A percentile compares a stretch with the other conserved stretches of the same genome.
Evolutionary conservation across 352 stramenopile species (phyloP).

Genomic region (Phytophthora pluvialis): DNA sequence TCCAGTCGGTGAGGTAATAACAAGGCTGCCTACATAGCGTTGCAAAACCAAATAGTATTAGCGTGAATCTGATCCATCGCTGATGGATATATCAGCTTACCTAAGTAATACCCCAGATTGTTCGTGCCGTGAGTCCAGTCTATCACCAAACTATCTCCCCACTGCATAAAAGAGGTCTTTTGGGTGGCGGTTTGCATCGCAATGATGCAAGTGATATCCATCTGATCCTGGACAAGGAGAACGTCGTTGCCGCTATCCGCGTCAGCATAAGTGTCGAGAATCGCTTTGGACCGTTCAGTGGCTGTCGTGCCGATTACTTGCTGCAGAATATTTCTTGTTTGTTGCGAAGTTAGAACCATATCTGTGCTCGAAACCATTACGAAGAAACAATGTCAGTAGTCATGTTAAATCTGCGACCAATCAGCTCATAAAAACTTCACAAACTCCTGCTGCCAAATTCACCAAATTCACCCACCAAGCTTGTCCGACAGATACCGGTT

Average conservation of each 20-base stretch:
- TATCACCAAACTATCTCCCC: too few relatives aligned
- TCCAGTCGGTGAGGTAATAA: slow-evolving; percentile 26
- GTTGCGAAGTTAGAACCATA: slow-evolving; percentile 4
- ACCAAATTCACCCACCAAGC: slow-evolving; percentile 4
- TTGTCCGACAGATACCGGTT: slow-evolving; percentile 3
- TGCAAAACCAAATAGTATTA: background rate
- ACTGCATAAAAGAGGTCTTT: background rate
- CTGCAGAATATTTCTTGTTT: slow-evolving; percentile 11
- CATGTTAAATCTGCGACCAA: too few relatives aligned
- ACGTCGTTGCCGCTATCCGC: background rate
- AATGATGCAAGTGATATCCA: slow-evolving; percentile 13
- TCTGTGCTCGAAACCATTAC: background rate
- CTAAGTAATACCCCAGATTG: slow-evolving; percentile 7
- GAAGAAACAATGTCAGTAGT: background rate
- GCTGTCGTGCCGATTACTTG: background rate
- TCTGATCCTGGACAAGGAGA: too few relatives aligned
- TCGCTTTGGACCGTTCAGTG: background rate
- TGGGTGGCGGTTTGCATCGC: background rate
- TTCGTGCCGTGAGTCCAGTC: too few relatives aligned
- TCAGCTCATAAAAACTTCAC: background rate
- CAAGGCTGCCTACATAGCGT: background rate
- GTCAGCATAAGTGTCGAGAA: slow-evolving; percentile 1
- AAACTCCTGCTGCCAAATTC: background rate
- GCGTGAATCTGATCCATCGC: background rate
- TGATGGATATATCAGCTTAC: background rate